phyloP scores from a whole-genome alignment of 139 green algal genomes.

The Micromonas commoda region DNA sequence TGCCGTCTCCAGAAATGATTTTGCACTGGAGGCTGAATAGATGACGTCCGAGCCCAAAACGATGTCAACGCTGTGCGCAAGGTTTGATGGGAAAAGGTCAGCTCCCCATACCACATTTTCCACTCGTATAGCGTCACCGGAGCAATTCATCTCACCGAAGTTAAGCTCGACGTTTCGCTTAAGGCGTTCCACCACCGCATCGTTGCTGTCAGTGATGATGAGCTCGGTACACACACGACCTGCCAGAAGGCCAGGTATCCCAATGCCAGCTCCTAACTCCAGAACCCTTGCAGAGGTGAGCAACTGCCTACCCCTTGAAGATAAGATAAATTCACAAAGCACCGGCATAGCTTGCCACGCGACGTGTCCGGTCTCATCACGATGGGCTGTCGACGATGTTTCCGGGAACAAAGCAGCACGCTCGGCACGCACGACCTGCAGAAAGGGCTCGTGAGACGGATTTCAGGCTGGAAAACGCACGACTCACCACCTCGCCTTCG shows the following conservation, averaged over 20 bases:
- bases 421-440: background rate
- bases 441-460: background rate
- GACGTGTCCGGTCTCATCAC: background rate
- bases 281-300: background rate
- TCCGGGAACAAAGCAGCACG: background rate
- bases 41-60: background rate
- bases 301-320: background rate
- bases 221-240: background rate
- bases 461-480: no score
- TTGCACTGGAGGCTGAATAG: background rate
- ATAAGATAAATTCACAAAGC: background rate
- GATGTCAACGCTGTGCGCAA: background rate
- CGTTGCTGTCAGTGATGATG: background rate
- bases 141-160: background rate
- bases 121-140: background rate
- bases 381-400: background rate
- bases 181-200: background rate
- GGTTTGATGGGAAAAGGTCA: background rate
- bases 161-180: background rate
- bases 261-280: background rate
- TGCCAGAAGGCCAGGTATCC: background rate
- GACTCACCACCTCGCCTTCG: background rate
- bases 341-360: background rate
- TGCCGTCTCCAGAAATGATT: background rate
- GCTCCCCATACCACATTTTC: background rate